These are phyloP conservation scores for Rhizopogon vulgaris DNA, from an alignment of 768 basidiomycete genomes.

Conservation along the genomic window DNA sequence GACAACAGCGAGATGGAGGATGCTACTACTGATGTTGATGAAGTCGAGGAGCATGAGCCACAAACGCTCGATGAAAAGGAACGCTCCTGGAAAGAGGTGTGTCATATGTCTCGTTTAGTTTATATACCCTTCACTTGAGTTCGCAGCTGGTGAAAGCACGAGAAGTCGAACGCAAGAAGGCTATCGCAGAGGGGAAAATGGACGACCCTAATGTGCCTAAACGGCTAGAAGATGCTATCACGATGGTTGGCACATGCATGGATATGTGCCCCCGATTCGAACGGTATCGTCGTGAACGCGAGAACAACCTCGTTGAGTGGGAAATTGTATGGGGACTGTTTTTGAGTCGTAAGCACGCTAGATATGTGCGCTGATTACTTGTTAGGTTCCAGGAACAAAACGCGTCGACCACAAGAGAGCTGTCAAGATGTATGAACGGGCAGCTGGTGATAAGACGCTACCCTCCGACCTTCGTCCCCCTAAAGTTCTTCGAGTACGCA, in stretches of 20 bases:
- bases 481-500: constrained; percentile 63
- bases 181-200: constrained; percentile 82
- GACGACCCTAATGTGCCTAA: constrained; percentile 78
- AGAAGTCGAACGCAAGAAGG: constrained; percentile 62
- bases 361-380: constrained; percentile 28
- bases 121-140: constrained; percentile 14
- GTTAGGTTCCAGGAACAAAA: constrained; percentile 74
- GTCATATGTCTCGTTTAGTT: constrained; percentile 17
- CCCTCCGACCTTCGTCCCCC: constrained; percentile 93
- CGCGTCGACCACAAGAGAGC: constrained; percentile 81
- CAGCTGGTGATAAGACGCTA: constrained; percentile 85
- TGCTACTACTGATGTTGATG: constrained; percentile 21
- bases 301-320: constrained; percentile 82
- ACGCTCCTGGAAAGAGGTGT: constrained; percentile 65
- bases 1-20: constrained; percentile 30
- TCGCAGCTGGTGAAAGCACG: constrained; percentile 65
- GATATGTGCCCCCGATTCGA: constrained; percentile 97
- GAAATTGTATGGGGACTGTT: constrained; percentile 57
- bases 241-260: constrained; percentile 86
- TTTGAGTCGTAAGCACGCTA: constrained; percentile 3
- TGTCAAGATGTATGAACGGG: constrained; percentile 93
- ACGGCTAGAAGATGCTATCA: constrained; percentile 83
- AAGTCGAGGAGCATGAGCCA: constrained; percentile 41
- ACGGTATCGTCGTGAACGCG: constrained; percentile 82
- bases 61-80: constrained; percentile 62